phyloP scores from a whole-genome alignment of 148 eudicot genomes.

The Cornus suecica region DNA sequence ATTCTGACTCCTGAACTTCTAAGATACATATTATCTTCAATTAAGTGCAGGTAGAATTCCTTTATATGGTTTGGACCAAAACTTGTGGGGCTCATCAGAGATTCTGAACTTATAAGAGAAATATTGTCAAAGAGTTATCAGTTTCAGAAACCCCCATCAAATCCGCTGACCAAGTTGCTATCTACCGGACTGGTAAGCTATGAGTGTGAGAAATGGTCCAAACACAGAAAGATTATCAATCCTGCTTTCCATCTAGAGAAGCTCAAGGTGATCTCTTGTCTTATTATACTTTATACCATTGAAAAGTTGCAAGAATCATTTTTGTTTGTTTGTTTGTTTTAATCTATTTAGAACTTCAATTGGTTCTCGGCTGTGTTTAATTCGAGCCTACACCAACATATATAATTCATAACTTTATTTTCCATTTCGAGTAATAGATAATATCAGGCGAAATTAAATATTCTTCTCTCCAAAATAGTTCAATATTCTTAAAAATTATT shows the following conservation, averaged over 20 bases:
- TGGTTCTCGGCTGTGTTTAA: neutral
- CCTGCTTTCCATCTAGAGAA: conserved; percentile 48
- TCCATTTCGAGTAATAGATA: no score
- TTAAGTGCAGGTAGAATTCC: conserved; percentile 24
- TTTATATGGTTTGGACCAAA: conserved; percentile 30
- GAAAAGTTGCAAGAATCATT: neutral
- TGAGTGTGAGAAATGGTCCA: conserved; percentile 32
- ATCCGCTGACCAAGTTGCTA: conserved; percentile 13
- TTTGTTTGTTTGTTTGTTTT: no score
- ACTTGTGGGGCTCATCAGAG: conserved; percentile 20
- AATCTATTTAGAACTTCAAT: neutral
- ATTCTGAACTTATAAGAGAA: conserved; percentile 28
- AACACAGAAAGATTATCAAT: conserved; percentile 37
- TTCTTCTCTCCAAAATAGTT: no score
- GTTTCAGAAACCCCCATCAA: conserved; percentile 15
- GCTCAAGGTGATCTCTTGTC: conserved; percentile 26
- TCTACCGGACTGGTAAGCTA: conserved; percentile 14
- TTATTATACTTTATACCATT: neutral
- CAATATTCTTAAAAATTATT: no score
- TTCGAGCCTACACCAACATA: no score
- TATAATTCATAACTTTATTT: no score
- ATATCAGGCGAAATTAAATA: no score
- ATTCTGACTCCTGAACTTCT: neutral
- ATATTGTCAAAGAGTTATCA: conserved; percentile 7
- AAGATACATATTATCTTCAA: neutral